Evolutionary conservation across 2,329 filamentous ascomycete genomes (phyloP), one percentile per base, ranked within the genome.

Genomic region (Aureobasidium lini): DNA sequence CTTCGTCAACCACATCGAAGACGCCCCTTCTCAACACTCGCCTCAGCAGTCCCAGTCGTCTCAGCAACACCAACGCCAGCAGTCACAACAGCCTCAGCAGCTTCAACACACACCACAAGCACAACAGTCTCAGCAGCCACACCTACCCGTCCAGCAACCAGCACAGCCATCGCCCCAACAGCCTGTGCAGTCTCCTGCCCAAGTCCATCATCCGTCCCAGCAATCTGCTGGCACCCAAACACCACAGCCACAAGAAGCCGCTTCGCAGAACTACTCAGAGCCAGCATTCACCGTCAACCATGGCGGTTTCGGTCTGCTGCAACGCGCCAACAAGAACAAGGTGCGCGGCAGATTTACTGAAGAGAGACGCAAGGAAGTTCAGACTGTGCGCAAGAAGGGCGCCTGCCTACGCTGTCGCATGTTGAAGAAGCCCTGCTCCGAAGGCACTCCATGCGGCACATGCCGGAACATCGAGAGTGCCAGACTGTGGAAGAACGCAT

Each of bases 361-460:
- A 44, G 74, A 76, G 23, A 73, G 82, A 61, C 77, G 83, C 36
- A 79, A 82, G 62, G 81, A 85, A 66, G 82, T 85, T 1, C 79
- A 82, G 62, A 77, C 81, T 62, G 79, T 84, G 36, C 76, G 83
- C 28, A 84, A 84, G 67, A 75, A 78, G 56, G 83, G 83, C 11
- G 83, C 83, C 7, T 85, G 83, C 65, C 79, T 85, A 62, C 79
- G 83, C 36, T 85, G 83, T 67, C 80, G 82, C 13, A 84, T 85
- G 82, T 71, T 85, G 28, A 85, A 84, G 71, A 85, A 85, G 65
- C 80, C 81, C 47, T 85, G 83, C 64, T 84, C 82, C 8, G 80
- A 80, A 36, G 81, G 81, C 18, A 83, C 76, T 40, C 83, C 83
- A 15, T 85, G 83, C 67, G 79, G 73, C 29, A 83, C 81, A 9